Conservation (phyloP, 2,329 filamentous ascomycete genomes). For the Lachnellula cervina region DNA sequence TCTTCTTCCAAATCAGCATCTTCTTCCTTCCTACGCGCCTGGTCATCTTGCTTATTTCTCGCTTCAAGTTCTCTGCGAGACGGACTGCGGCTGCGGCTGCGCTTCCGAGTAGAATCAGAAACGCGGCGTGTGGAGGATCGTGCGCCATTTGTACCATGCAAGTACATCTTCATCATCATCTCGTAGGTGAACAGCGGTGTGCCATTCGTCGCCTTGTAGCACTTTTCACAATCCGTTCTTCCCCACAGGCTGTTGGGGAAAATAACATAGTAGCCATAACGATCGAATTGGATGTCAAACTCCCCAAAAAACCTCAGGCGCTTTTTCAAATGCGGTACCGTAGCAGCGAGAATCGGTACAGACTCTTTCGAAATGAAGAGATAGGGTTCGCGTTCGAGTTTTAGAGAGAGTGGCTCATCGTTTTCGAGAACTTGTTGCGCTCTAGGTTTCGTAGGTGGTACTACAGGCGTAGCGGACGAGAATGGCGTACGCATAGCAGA, state of each 20-base stretch:
- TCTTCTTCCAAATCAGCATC: slow-evolving; percentile 84
- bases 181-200: slow-evolving; percentile 85
- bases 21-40: slow-evolving; percentile 65
- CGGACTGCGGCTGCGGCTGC: slow-evolving; percentile 41
- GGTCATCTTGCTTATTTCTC: slow-evolving; percentile 60
- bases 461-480: slow-evolving; percentile 7
- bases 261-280: slow-evolving; percentile 84
- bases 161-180: slow-evolving; percentile 83
- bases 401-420: slow-evolving; percentile 54
- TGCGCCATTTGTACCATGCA: slow-evolving; percentile 23
- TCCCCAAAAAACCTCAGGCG: slow-evolving; percentile 78
- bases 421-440: slow-evolving; percentile 53
- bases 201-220: slow-evolving; percentile 72
- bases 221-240: slow-evolving; percentile 74
- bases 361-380: slow-evolving; percentile 83
- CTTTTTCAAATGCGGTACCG: slow-evolving; percentile 85
- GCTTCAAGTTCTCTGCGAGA: slow-evolving; percentile 38
- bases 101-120: slow-evolving; percentile 12
- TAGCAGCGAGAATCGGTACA: slow-evolving; percentile 81
- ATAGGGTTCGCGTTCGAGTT: slow-evolving; percentile 76
- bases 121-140: slow-evolving; percentile 11
- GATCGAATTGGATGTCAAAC: slow-evolving; percentile 77
- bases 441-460: slow-evolving; percentile 42
- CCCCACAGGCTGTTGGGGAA: slow-evolving; percentile 76
- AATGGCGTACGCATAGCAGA: slow-evolving; percentile 27